Evolutionary conservation across 2,329 filamentous ascomycete species (phyloP).

Genomic region (Colletotrichum sp.): DNA sequence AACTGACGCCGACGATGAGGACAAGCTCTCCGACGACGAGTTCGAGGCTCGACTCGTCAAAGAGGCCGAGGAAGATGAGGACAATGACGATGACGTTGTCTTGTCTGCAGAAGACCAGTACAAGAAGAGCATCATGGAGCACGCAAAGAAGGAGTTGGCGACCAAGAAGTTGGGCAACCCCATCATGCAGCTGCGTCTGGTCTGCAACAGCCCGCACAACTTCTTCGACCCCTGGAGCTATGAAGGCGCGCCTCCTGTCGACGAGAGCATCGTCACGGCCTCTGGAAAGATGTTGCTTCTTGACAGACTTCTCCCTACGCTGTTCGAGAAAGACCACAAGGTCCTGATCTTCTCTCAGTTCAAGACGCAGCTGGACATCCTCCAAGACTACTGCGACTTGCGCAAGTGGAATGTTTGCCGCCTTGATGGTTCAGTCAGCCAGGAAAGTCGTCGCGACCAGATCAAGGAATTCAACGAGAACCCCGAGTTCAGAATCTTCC

Average conservation of each 20-base stretch:
- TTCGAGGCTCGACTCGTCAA: constrained; percentile 81
- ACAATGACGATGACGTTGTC: constrained; percentile 34
- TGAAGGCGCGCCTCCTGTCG: constrained; percentile 63
- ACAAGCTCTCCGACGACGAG: constrained; percentile 76
- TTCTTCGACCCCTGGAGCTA: constrained; percentile 91
- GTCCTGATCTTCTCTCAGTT: constrained; percentile 97
- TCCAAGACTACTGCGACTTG: constrained; percentile 88
- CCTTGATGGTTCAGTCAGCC: constrained; percentile 87
- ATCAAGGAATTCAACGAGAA: constrained; percentile 77
- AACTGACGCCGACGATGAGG: constrained; percentile 60
- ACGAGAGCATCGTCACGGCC: constrained; percentile 82
- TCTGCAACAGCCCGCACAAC: constrained; percentile 93
- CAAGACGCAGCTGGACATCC: constrained; percentile 88
- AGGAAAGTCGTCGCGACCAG: constrained; percentile 71
- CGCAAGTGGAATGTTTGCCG: constrained; percentile 83
- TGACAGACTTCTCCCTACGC: constrained; percentile 78
- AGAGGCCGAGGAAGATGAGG: constrained; percentile 53
- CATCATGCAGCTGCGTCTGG: constrained; percentile 87
- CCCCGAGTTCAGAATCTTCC: constrained; percentile 73
- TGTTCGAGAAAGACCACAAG: constrained; percentile 81
- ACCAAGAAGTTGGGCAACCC: constrained; percentile 94
- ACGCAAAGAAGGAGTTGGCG: constrained; percentile 87
- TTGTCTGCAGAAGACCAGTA: constrained; percentile 66
- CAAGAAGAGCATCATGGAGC: constrained; percentile 70
- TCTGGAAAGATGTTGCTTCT: constrained; percentile 97